Evolutionary conservation across 2,329 filamentous ascomycete species (phyloP).

Genomic region (Aureobasidium sp.): DNA sequence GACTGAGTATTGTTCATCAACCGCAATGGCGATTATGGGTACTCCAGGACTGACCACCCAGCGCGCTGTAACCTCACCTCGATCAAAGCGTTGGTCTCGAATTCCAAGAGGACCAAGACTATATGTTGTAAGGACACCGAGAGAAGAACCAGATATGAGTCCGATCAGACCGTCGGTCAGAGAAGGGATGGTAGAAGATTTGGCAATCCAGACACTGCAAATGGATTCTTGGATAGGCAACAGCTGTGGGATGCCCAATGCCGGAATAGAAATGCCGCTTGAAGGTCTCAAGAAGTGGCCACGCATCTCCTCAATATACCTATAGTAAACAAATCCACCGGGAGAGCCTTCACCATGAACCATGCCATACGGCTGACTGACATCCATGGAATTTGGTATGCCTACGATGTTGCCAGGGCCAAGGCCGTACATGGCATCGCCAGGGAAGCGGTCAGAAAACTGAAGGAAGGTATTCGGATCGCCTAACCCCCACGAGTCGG

Average conservation of each 20-base stretch:
- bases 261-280: slow-evolving; percentile 50
- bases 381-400: slow-evolving; percentile 78
- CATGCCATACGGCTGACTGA: slow-evolving; percentile 77
- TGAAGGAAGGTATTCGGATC: slow-evolving; percentile 69
- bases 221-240: slow-evolving; percentile 62
- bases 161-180: slow-evolving; percentile 71
- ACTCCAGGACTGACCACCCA: slow-evolving; percentile 92
- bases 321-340: slow-evolving; percentile 71
- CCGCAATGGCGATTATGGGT: slow-evolving; percentile 72
- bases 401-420: slow-evolving; percentile 68
- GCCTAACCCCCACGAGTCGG: slow-evolving; percentile 73
- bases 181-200: slow-evolving; percentile 61
- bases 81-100: slow-evolving; percentile 53
- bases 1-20: slow-evolving; percentile 73
- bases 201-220: slow-evolving; percentile 82
- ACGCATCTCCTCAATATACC: slow-evolving; percentile 62
- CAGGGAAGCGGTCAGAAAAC: slow-evolving; percentile 67
- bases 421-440: slow-evolving; percentile 66
- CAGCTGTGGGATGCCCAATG: slow-evolving; percentile 68
- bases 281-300: slow-evolving; percentile 64
- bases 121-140: slow-evolving; percentile 75
- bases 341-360: slow-evolving; percentile 80
- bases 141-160: slow-evolving; percentile 73
- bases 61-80: slow-evolving; percentile 73
- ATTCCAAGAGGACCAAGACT: slow-evolving; percentile 43